Evolutionary conservation across 1,139 yeast genomes (phyloP).

Genomic region (Lodderomyces elongisporus): DNA sequence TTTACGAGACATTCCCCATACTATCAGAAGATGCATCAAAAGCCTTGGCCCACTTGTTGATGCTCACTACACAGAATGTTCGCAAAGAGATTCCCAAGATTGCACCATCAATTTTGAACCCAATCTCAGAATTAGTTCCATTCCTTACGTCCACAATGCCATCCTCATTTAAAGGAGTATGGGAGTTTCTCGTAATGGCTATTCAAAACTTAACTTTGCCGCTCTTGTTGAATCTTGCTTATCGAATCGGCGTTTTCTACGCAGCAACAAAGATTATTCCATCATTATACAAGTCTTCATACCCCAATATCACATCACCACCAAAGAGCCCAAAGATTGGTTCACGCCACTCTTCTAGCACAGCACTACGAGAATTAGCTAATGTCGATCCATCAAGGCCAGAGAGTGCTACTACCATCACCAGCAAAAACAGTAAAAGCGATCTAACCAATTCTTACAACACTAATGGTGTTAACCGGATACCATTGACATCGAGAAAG

Average conservation of each 20-base stretch:
- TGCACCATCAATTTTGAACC: slow-evolving; percentile 38
- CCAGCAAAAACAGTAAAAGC: not conserved
- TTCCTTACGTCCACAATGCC: slow-evolving; percentile 52
- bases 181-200: slow-evolving; percentile 66
- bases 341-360: slow-evolving; percentile 13
- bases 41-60: slow-evolving; percentile 34
- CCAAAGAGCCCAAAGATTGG: slow-evolving; percentile 24
- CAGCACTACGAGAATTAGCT: slow-evolving; percentile 6
- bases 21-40: slow-evolving; percentile 51
- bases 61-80: slow-evolving; percentile 34
- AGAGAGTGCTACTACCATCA: not conserved
- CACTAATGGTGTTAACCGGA: too few species aligned
- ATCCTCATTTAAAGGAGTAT: slow-evolving; percentile 56
- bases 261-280: slow-evolving; percentile 95
- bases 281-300: slow-evolving; percentile 47
- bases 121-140: slow-evolving; percentile 40
- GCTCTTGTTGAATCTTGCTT: slow-evolving; percentile 73
- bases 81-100: slow-evolving; percentile 36
- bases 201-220: slow-evolving; percentile 76
- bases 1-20: slow-evolving; percentile 86
- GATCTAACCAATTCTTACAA: not conserved
- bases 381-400: not conserved
- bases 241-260: slow-evolving; percentile 80
- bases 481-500: slow-evolving; percentile 7
- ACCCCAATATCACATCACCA: slow-evolving; percentile 30